phyloP scores from a whole-genome alignment of 192 early-diverging fungal species.

The Entomortierella chlamydospora region DNA sequence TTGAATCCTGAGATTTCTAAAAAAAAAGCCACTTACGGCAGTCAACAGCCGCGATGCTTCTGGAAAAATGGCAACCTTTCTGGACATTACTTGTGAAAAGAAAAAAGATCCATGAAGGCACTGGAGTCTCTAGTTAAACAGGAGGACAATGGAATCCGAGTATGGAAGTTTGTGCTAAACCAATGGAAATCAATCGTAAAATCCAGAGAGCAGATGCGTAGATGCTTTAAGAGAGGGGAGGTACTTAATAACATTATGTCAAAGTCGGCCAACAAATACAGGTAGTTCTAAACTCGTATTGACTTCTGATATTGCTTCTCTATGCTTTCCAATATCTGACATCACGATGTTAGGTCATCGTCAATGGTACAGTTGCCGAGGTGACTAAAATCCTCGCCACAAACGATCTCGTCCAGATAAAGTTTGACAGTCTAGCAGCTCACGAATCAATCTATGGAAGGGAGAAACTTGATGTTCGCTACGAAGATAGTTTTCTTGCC shows the following conservation, averaged over 20 bases:
- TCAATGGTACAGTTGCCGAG: conserved; percentile 63
- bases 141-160: conserved; percentile 34
- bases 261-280: no score
- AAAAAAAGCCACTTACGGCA: no score
- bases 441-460: conserved; percentile 56
- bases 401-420: conserved; percentile 62
- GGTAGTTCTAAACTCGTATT: no score
- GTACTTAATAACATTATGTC: conserved; percentile 6
- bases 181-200: conserved; percentile 48
- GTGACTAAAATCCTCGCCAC: conserved; percentile 60
- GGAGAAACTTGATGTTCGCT: conserved; percentile 59
- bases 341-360: conserved; percentile 51
- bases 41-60: no score
- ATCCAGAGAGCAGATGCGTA: conserved; percentile 49
- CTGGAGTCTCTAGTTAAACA: conserved; percentile 20
- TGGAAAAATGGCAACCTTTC: no score
- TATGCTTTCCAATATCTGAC: no score
- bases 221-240: conserved; percentile 49
- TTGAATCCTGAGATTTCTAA: no score
- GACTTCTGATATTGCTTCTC: no score
- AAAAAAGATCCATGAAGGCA: conserved; percentile 29
- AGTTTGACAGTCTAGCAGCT: conserved; percentile 55
- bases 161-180: conserved; percentile 42
- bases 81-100: background rate
- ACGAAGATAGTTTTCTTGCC: conserved; percentile 65